Base-by-base conservation (phyloP, 805 yeast genomes). In the Ogataea minuta region DNA sequence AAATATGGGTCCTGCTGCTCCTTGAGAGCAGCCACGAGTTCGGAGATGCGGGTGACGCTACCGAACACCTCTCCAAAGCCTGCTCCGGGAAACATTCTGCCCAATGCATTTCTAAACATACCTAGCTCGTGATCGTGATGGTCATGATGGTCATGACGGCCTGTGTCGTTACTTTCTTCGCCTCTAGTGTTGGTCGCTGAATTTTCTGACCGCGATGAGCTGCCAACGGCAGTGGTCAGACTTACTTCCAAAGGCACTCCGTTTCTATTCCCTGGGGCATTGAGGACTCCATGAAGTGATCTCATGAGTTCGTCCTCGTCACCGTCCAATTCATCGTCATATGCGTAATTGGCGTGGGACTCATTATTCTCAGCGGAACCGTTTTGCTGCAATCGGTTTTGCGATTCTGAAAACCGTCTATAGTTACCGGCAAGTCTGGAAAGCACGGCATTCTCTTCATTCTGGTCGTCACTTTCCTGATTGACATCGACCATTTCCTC, bases 1-100 rank as follows among this genome's bases (percentile, higher is more conserved):
- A 80, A 46, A 51, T 68, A 83, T 0, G 87, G 71, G 52, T 82
- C 85, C 2, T 73, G 79, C 10, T 72, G 63, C 31, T 64, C 67
- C 24, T 57, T 57, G 25, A 76, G 53, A 26, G 66, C 68, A 10
- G 60, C 53, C 2, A 72, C 55, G 21, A 74, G 52, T 4, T 39
- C 50, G 2, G 54, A 39, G 6, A 62, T 52, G 21, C 51, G 48
- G 2, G 51, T 34, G 11, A 48, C 34, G 4, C 52, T 52, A 11
- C 56, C 54, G 14, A 61, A 46, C 12, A 50, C 40, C 9, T 59
- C 63, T 11, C 54, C 57, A 40, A 62, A 47, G 2, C 57, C 58
- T 1, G 60, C 44, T 1, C 53, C 59, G 9, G 62, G 57, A 30
- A 59, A 50, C 44, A 55, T 43, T 17, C 61, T 52, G 7, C 59